These are phyloP conservation scores for Hyphodiscus hymeniophilus DNA, from an alignment of 495 filamentous ascomycete species.

Conservation along the genomic window DNA sequence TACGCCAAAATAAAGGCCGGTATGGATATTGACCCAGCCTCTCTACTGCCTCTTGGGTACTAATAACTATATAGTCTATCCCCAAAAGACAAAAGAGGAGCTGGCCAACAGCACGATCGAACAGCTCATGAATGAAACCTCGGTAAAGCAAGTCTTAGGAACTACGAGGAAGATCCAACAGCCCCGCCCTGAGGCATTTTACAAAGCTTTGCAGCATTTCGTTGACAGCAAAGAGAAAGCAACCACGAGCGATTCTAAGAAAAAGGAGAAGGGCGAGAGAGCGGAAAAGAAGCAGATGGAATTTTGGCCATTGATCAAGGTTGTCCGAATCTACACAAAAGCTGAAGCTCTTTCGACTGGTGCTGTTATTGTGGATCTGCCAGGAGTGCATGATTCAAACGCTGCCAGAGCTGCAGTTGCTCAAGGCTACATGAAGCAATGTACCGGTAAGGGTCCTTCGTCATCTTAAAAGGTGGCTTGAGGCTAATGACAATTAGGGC, in stretches of 20 bases:
- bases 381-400: slow-evolving; percentile 59
- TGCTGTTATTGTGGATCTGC: slow-evolving; percentile 58
- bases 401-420: slow-evolving; percentile 55
- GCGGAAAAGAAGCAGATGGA: slow-evolving; percentile 35
- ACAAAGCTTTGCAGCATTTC: slow-evolving; percentile 37
- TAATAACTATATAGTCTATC: slow-evolving; percentile 36
- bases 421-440: slow-evolving; percentile 51
- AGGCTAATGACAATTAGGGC: too few species aligned
- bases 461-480: too few species aligned
- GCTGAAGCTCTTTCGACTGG: slow-evolving; percentile 49
- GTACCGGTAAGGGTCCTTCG: slow-evolving; percentile 31
- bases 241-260: slow-evolving; percentile 6
- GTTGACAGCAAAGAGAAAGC: slow-evolving; percentile 47
- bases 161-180: slow-evolving; percentile 32
- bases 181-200: slow-evolving; percentile 31
- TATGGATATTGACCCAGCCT: background rate
- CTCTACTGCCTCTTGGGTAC: too few species aligned
- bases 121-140: slow-evolving; percentile 32
- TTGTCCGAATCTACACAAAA: slow-evolving; percentile 53
- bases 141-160: slow-evolving; percentile 40
- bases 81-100: slow-evolving; percentile 41
- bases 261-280: slow-evolving; percentile 27
- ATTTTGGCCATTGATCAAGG: slow-evolving; percentile 61
- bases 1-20: slow-evolving; percentile 54
- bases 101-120: slow-evolving; percentile 31